Evolutionary conservation across 225 moss, liverwort and hornwort species (phyloP), one percentile per base, ranked within the genome.

Genomic region (Lunularia cruciata): DNA sequence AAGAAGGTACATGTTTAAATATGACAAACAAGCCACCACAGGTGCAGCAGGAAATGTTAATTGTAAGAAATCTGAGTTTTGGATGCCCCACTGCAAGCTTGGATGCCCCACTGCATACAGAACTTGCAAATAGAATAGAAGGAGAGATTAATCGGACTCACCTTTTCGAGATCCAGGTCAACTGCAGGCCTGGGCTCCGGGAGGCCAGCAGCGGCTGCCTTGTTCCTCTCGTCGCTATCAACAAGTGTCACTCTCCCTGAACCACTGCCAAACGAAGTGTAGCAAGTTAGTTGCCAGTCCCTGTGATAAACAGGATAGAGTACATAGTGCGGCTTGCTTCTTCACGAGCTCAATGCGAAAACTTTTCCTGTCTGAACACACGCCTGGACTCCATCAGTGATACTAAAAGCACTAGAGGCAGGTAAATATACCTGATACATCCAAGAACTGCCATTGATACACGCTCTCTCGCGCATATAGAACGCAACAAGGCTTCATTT

Each of bases 371-470:
- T n/a, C n/a, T n/a, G n/a, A n/a, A n/a, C n/a, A n/a, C 8, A 52
- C 18, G n/a, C 32, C 27, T 33, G 18, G n/a, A 28, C 30, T 18
- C 19, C n/a, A 18, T 5, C 8, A 65, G 40, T 18, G 63, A 53
- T 9, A 15, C 0, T 12, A 12, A 3, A 58, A n/a, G n/a, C 31
- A 33, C 4, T 6, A 30, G 1, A 49, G 15, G 2, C 2, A 52
- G 2, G 63, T 55, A 2, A 25, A 0, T 25, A 3, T n/a, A 98
- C 92, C 96, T 98, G 82, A 98, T 93, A 61, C 67, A 82, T 57
- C 98, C 98, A 71, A 93, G 93, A 27, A 98, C 89, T 64, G 98
- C 98, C 85, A 98, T 91, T 22, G 93, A 98, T 52, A 98, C 91
- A 75, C 93, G 89, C 78, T 98, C 98, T 71, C 93, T 83, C 39